Percentiles rank a stretch among this genome's conserved stretches.
phyloP scores from a whole-genome alignment of 495 filamentous ascomycete species.

The Aspergillus steynii region DNA sequence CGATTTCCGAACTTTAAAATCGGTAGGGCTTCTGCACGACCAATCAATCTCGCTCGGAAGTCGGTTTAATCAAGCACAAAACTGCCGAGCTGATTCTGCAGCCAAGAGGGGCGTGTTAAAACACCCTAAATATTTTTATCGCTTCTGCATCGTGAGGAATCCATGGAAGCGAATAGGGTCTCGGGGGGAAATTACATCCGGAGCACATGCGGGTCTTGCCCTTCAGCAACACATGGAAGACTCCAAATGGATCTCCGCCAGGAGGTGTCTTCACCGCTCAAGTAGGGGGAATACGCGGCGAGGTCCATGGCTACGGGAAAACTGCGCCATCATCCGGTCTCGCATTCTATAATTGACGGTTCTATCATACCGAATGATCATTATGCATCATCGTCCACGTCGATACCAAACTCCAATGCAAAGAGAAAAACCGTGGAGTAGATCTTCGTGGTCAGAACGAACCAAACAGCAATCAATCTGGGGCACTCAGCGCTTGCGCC shows the following conservation, averaged over 20 bases:
- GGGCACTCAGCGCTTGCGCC: background rate
- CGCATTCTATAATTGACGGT: slow-evolving; percentile 8
- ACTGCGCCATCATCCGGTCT: background rate
- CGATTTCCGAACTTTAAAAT: background rate
- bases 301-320: background rate
- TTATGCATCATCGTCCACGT: background rate
- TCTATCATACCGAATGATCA: slow-evolving; percentile 12
- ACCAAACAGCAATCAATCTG: background rate
- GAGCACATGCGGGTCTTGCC: too few relatives aligned
- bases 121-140: background rate
- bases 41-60: background rate
- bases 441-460: background rate
- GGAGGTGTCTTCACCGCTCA: background rate
- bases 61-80: background rate
- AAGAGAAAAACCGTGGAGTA: background rate
- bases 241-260: too few relatives aligned
- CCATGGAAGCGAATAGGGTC: too few relatives aligned
- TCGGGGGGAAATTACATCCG: too few relatives aligned
- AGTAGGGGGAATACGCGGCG: too few relatives aligned
- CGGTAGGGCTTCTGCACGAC: too few relatives aligned
- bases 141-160: background rate
- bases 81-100: background rate
- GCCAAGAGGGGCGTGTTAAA: background rate
- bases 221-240: too few relatives aligned
- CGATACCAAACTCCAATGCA: background rate